phyloP scores from a whole-genome alignment of 2,329 filamentous ascomycete species.

The Colletotrichum agaves region DNA sequence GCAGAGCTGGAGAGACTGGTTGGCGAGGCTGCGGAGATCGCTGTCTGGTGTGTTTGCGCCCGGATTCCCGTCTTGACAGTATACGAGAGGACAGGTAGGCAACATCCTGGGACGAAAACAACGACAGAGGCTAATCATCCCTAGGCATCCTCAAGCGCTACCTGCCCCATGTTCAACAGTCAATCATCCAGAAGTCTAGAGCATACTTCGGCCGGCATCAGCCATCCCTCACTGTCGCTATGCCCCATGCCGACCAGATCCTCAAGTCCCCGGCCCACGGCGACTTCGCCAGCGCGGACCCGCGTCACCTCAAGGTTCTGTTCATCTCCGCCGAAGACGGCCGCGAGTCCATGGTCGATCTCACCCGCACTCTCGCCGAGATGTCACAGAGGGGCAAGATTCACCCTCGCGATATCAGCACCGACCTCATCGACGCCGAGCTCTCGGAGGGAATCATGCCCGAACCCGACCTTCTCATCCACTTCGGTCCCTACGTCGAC shows the following conservation, averaged over 20 bases:
- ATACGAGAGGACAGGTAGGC: slow-evolving; percentile 88
- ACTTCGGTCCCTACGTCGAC: slow-evolving; percentile 86
- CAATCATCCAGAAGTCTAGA: slow-evolving; percentile 81
- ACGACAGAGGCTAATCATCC: slow-evolving; percentile 35
- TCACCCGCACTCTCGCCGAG: slow-evolving; percentile 92
- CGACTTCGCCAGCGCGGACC: slow-evolving; percentile 39
- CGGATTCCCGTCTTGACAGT: slow-evolving; percentile 89
- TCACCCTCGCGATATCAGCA: slow-evolving; percentile 81
- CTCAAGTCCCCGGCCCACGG: slow-evolving; percentile 44
- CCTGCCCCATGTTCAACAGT: slow-evolving; percentile 84
- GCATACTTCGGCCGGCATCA: slow-evolving; percentile 86
- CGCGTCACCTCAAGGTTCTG: slow-evolving; percentile 68
- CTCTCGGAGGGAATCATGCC: slow-evolving; percentile 81
- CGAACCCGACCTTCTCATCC: slow-evolving; percentile 88
- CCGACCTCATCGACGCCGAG: slow-evolving; percentile 89
- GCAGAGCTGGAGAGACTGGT: slow-evolving; percentile 85
- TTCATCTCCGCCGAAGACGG: slow-evolving; percentile 90
- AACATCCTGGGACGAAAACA: background rate
- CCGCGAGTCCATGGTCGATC: slow-evolving; percentile 91
- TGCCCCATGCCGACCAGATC: slow-evolving; percentile 55
- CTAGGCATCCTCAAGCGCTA: slow-evolving; percentile 89
- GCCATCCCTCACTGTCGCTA: slow-evolving; percentile 71
- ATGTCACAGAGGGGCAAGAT: slow-evolving; percentile 95
- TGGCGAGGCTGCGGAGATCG: slow-evolving; percentile 90
- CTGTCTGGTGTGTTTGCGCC: slow-evolving; percentile 91